phyloP scores from a whole-genome alignment of 1,284 basidiomycete species.

The Cystobasidium slooffiae region DNA sequence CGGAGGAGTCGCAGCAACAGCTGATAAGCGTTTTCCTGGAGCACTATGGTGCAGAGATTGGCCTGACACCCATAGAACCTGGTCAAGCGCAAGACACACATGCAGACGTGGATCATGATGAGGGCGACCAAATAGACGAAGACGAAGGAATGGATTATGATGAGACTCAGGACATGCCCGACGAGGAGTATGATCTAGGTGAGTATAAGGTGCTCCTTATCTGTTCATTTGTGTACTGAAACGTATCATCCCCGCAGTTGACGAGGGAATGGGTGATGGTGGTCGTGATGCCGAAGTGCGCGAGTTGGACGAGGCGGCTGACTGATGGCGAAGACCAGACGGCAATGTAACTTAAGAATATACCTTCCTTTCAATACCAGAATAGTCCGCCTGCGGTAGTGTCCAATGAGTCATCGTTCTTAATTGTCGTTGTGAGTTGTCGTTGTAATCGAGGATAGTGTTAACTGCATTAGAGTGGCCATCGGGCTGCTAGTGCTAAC shows the following conservation, averaged over 20 bases:
- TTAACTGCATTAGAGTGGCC: not conserved
- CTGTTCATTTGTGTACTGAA: not conserved
- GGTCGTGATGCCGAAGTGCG: constrained; percentile 33
- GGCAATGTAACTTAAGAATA: not conserved
- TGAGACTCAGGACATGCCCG: constrained; percentile 31
- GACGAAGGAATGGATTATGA: constrained; percentile 32
- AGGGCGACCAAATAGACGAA: not conserved
- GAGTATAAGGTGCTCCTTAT: not conserved
- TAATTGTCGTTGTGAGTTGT: not conserved
- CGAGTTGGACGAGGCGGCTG: constrained; percentile 39
- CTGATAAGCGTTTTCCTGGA: constrained; percentile 27
- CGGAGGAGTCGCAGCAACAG: constrained; percentile 24
- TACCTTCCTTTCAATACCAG: not conserved
- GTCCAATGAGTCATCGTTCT: not conserved
- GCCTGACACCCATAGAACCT: constrained; percentile 1
- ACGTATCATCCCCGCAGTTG: constrained; percentile 9
- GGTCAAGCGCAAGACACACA: not conserved
- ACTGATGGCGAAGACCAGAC: constrained; percentile 5
- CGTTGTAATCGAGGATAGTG: not conserved
- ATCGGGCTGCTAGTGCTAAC: not conserved
- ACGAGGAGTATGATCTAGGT: constrained; percentile 41
- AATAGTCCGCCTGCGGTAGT: not conserved
- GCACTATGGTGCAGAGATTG: constrained; percentile 17
- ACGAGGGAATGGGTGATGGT: constrained; percentile 35
- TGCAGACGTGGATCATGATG: constrained; percentile 2